Evolutionary conservation across 2,329 filamentous ascomycete species (phyloP), one percentile per base, ranked within the genome.

Genomic region (Thelonectria blattea): DNA sequence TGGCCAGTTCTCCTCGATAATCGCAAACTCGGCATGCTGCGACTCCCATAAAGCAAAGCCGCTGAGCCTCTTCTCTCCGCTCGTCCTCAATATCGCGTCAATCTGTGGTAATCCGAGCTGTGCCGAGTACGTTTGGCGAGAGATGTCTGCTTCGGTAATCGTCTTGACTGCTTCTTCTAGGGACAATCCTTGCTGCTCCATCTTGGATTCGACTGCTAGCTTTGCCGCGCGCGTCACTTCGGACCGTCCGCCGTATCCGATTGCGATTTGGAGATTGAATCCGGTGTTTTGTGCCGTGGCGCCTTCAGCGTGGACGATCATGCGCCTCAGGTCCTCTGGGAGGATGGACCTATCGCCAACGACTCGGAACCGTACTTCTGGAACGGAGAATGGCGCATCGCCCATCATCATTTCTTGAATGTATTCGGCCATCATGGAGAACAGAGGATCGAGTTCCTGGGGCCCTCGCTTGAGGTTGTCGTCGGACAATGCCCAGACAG

Each of bases 21-120:
- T 53, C 0, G n/a, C 56, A 43, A 58, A 58, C 17, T 58, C 56
- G 5, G 56, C 56, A 30, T 58, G 56, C n/a, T 58, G 50, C 12
- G 56, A 58, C 56, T 58, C 56, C 56, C 56, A 58, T 32, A 58
- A 22, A 4, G 56, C 56, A 27, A 58, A 58, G 2, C 56, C 56
- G 12, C 56, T 58, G n/a, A 58, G 49, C n/a, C 56, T 52, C 10
- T 58, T 58, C 22, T 58, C 56, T 5, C 56, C 56, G 20, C 56
- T 53, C 5, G 49, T 58, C 18, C 56, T 27, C 43, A 58, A n/a
- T 20, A 58, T 58, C 6, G 56, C 49, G 32, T 58, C 56, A 12
- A 58, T 53, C 15, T 20, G 56, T 7, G 56, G 56, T 5, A 58
- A 27, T 4, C 56, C 56, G 2, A 58, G 24, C 24, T 58, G 49